These are phyloP conservation scores for Dryas octopetala DNA, from an alignment of 306 rosid species.

Conservation along the genomic window DNA sequence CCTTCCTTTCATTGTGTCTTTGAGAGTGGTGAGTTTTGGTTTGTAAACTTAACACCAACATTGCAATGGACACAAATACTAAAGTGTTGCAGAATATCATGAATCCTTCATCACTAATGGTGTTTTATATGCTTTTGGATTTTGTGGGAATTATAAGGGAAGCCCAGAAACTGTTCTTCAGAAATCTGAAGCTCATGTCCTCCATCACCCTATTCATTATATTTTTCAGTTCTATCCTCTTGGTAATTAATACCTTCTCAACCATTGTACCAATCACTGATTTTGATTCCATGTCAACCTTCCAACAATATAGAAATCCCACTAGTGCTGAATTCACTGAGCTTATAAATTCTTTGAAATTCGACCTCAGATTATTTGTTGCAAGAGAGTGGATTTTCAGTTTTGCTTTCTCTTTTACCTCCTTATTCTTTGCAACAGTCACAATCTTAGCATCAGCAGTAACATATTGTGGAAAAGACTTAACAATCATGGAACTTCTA, in stretches of 20 bases:
- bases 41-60: too few relatives aligned
- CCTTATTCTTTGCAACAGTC: neutral
- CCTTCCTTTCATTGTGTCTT: neutral
- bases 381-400: neutral
- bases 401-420: neutral
- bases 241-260: neutral
- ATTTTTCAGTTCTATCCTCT: neutral
- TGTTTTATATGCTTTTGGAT: neutral
- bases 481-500: constrained; percentile 5
- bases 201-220: neutral
- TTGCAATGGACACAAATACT: too few relatives aligned
- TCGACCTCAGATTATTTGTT: neutral
- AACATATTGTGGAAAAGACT: neutral
- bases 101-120: neutral
- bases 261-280: neutral
- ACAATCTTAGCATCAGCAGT: constrained; percentile 10
- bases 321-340: neutral
- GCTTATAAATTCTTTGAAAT: neutral
- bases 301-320: neutral
- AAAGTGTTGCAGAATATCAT: too few relatives aligned
- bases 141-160: neutral
- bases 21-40: neutral
- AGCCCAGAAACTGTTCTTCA: neutral
- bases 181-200: constrained; percentile 11
- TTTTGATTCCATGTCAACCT: neutral